These are phyloP conservation scores for Eutrema yunnanense DNA, from an alignment of 345 rosid species.

Conservation along the genomic window DNA sequence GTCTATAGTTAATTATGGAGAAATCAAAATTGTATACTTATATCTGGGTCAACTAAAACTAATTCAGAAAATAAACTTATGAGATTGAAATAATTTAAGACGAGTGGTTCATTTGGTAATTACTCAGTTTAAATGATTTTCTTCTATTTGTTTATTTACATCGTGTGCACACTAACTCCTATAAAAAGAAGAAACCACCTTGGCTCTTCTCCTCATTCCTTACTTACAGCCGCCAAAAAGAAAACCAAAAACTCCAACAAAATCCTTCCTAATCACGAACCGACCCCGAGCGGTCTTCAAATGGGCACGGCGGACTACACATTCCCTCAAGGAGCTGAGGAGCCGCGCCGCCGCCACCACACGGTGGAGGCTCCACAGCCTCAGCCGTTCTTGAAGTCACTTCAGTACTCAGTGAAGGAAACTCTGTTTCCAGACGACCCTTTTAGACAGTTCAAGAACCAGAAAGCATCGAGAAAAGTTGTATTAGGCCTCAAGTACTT, in stretches of 20 bases:
- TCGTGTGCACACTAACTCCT: slow-evolving; percentile 9
- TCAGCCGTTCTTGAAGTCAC: slow-evolving; percentile 64
- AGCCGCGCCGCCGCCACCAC: slow-evolving; percentile 37
- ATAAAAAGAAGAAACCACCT: slow-evolving; percentile 20
- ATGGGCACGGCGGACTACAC: slow-evolving; percentile 38
- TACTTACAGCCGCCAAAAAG: slow-evolving; percentile 4
- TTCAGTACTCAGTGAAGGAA: slow-evolving; percentile 59
- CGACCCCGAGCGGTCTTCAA: background rate
- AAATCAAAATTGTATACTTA: background rate
- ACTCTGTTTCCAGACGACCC: slow-evolving; percentile 95
- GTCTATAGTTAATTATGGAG: background rate
- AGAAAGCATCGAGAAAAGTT: slow-evolving; percentile 41
- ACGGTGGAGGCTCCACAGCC: slow-evolving; percentile 65
- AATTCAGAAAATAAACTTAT: background rate
- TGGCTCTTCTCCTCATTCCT: slow-evolving; percentile 20
- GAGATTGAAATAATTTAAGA: background rate
- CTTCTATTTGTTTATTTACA: background rate
- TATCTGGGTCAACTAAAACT: background rate
- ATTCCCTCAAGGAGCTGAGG: slow-evolving; percentile 24
- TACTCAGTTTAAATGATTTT: background rate
- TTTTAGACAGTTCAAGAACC: slow-evolving; percentile 73
- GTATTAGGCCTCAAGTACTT: slow-evolving; percentile 61
- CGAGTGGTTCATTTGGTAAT: background rate
- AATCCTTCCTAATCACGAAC: background rate
- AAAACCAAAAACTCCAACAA: background rate